Evolutionary conservation across 805 yeast species (phyloP).

Genomic region (Novakomyces olei): DNA sequence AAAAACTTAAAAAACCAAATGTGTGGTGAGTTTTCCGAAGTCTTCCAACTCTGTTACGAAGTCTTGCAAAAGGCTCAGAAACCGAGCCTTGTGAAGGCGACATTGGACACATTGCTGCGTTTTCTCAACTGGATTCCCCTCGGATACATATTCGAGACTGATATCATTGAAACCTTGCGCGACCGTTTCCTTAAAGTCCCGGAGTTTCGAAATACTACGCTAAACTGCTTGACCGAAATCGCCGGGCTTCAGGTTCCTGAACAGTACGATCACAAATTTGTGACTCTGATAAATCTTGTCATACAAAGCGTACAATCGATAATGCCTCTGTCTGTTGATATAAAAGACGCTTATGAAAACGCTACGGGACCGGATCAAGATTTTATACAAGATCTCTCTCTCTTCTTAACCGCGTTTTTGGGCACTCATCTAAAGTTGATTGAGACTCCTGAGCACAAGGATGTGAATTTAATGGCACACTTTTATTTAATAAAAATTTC

Average conservation of each 20-base stretch:
- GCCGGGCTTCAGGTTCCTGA: conserved; percentile 38
- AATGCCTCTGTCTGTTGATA: conserved; percentile 27
- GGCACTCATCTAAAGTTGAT: conserved; percentile 44
- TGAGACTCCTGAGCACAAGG: conserved; percentile 28
- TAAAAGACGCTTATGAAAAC: conserved; percentile 44
- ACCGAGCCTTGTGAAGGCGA: conserved; percentile 62
- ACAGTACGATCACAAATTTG: conserved; percentile 31
- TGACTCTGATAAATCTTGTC: conserved; percentile 11
- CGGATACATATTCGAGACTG: conserved; percentile 74
- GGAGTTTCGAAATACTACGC: conserved; percentile 61
- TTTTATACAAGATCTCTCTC: conserved; percentile 81
- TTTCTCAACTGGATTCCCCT: conserved; percentile 90
- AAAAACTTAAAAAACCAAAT: conserved; percentile 58
- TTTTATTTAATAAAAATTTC: conserved; percentile 66
- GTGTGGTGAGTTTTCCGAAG: conserved; percentile 78
- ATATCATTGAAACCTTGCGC: conserved; percentile 47
- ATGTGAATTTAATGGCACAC: conserved; percentile 48
- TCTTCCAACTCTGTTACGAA: conserved; percentile 80
- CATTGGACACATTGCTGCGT: conserved; percentile 58
- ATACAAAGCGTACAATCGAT: not conserved
- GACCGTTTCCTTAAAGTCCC: conserved; percentile 54
- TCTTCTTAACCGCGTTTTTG: conserved; percentile 72
- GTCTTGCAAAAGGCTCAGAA: conserved; percentile 76
- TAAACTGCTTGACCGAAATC: conserved; percentile 86
- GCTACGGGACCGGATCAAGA: conserved; percentile 77